Conservation (phyloP, 2,329 filamentous ascomycete species). For the Huntiella omanensis region DNA sequence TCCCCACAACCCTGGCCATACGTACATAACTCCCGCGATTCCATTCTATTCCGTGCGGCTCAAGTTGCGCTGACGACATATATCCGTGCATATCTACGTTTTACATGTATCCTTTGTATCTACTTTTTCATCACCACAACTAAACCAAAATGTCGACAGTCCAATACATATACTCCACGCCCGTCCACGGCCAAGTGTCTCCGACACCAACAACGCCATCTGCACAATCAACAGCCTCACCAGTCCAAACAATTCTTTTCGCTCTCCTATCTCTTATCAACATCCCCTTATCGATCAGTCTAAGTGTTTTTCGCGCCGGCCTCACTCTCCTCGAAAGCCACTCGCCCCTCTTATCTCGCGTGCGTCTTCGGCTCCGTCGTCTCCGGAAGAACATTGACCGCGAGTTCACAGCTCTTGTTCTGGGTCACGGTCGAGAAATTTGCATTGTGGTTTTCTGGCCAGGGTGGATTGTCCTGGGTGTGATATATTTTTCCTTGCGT, state of each 20-base stretch:
- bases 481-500: neutral
- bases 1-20: too few species aligned
- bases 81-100: too few species aligned
- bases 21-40: too few species aligned
- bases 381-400: conserved; percentile 18
- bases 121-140: too few species aligned
- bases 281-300: neutral
- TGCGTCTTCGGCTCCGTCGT: neutral
- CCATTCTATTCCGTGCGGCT: too few species aligned
- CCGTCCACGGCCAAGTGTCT: neutral
- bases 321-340: neutral
- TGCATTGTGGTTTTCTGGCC: conserved; percentile 37
- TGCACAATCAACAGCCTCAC: neutral
- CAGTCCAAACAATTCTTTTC: neutral
- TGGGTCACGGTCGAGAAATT: conserved; percentile 30
- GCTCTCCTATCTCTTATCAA: neutral
- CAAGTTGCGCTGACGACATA: too few species aligned
- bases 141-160: neutral
- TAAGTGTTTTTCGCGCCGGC: neutral
- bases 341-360: neutral
- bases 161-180: neutral
- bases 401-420: conserved; percentile 31
- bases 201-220: neutral
- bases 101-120: too few species aligned
- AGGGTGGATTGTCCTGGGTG: conserved; percentile 31